These are phyloP conservation scores for Durio zibethinus DNA, from an alignment of 345 rosid species.

Conservation along the genomic window DNA sequence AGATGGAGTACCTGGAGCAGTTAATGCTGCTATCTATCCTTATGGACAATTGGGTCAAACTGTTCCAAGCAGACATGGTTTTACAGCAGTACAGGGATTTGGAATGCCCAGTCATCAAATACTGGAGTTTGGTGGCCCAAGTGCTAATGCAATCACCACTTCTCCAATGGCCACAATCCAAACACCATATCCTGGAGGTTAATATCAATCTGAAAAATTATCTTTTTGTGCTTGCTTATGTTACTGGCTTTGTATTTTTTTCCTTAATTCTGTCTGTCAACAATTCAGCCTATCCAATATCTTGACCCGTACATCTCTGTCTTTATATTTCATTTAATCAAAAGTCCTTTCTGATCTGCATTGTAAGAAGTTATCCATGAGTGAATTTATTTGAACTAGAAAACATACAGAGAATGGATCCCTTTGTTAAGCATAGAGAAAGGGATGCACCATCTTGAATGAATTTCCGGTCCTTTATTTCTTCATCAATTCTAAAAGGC, in stretches of 20 bases:
- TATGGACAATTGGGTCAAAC: constrained; percentile 69
- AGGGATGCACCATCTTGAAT: not conserved
- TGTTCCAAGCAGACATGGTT: constrained; percentile 62
- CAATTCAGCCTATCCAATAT: not conserved
- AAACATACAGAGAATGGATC: not conserved
- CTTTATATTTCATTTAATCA: not conserved
- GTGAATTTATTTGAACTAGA: constrained; percentile 5
- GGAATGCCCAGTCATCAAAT: constrained; percentile 69
- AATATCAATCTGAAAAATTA: not conserved
- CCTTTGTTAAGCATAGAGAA: not conserved
- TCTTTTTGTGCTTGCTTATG: not conserved
- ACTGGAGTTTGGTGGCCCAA: constrained; percentile 58
- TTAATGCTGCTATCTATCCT: constrained; percentile 56
- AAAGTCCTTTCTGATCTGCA: not conserved
- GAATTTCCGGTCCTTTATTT: not conserved
- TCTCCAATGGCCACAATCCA: constrained; percentile 63
- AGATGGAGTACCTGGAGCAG: constrained; percentile 72
- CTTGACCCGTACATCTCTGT: not conserved
- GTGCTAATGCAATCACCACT: constrained; percentile 53
- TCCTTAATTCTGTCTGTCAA: not conserved
- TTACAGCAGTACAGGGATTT: constrained; percentile 62
- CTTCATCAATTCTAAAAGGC: not conserved
- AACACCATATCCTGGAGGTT: constrained; percentile 69
- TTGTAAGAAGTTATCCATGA: not conserved
- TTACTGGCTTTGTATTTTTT: not conserved